phyloP scores from a whole-genome alignment of 257 asterid species.

The Jasminum sambac region DNA sequence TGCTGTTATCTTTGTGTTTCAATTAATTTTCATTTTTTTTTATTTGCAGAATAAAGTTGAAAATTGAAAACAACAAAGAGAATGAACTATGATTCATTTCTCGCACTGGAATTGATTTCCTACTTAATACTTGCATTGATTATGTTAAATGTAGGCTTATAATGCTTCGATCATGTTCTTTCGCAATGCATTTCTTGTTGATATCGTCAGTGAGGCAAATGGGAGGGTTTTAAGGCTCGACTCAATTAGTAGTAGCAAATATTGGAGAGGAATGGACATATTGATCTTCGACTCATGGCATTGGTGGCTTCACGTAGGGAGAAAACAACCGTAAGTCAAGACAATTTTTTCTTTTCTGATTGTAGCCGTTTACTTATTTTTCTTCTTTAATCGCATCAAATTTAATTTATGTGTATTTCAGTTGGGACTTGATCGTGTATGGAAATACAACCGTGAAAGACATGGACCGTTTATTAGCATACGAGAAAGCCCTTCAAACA shows the following conservation, averaged over 20 bases:
- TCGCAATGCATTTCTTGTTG: conserved; percentile 32
- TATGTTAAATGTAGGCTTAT: conserved; percentile 17
- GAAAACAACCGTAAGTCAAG: conserved; percentile 34
- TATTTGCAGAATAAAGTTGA: too few species aligned
- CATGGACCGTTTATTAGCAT: conserved; percentile 23
- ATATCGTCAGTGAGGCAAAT: conserved; percentile 7
- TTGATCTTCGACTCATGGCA: conserved; percentile 41
- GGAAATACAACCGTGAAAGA: conserved; percentile 20
- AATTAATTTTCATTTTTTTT: too few species aligned
- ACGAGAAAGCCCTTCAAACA: conserved; percentile 25
- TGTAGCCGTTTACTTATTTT: background rate
- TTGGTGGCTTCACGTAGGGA: conserved; percentile 42
- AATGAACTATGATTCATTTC: background rate
- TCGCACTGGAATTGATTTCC: background rate
- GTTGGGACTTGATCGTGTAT: conserved; percentile 30
- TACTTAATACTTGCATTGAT: background rate
- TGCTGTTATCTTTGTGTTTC: too few species aligned
- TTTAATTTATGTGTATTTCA: conserved; percentile 14
- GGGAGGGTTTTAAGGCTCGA: conserved; percentile 28
- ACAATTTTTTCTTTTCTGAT: too few species aligned
- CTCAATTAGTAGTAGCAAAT: conserved; percentile 11
- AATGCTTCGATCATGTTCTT: conserved; percentile 15
- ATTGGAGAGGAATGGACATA: conserved; percentile 31
- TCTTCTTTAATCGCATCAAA: background rate
- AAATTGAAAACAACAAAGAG: too few species aligned